Percentiles rank a stretch among this genome's conserved stretches.
Conservation (phyloP, 495 filamentous ascomycete species). For the Paragyromitra xinjiangensis region DNA sequence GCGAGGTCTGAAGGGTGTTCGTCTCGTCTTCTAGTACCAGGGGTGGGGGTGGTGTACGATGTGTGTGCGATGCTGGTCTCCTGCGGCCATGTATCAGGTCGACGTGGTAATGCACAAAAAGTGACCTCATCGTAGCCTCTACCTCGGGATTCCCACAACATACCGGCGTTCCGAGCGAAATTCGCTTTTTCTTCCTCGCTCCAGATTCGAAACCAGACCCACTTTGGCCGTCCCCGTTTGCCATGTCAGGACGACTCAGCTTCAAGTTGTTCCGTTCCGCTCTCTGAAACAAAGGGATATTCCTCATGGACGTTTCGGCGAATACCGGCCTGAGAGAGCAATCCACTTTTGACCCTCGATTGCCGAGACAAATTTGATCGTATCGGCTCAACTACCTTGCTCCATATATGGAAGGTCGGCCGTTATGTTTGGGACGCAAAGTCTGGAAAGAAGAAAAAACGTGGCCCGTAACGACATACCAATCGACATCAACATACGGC, state of each 20-base stretch:
- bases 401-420: slow-evolving; percentile 21
- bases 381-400: slow-evolving; percentile 30
- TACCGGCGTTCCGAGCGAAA: slow-evolving; percentile 33
- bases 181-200: slow-evolving; percentile 15
- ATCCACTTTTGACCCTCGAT: slow-evolving; percentile 28
- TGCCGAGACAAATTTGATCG: slow-evolving; percentile 37
- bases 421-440: slow-evolving; percentile 6
- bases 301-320: slow-evolving; percentile 14
- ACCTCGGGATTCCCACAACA: slow-evolving; percentile 48
- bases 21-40: slow-evolving; percentile 35
- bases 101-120: slow-evolving; percentile 50
- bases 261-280: slow-evolving; percentile 44
- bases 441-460: background rate
- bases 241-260: slow-evolving; percentile 13
- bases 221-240: slow-evolving; percentile 14
- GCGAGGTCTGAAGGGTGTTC: slow-evolving; percentile 32
- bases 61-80: slow-evolving; percentile 37
- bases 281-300: slow-evolving; percentile 30
- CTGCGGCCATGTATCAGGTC: slow-evolving; percentile 46
- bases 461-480: slow-evolving; percentile 2
- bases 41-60: slow-evolving; percentile 25
- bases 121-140: slow-evolving; percentile 46
- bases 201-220: slow-evolving; percentile 23
- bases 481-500: background rate
- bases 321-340: slow-evolving; percentile 1